Base-by-base conservation (phyloP, 495 filamentous ascomycete species). In the Neurospora sp. region DNA sequence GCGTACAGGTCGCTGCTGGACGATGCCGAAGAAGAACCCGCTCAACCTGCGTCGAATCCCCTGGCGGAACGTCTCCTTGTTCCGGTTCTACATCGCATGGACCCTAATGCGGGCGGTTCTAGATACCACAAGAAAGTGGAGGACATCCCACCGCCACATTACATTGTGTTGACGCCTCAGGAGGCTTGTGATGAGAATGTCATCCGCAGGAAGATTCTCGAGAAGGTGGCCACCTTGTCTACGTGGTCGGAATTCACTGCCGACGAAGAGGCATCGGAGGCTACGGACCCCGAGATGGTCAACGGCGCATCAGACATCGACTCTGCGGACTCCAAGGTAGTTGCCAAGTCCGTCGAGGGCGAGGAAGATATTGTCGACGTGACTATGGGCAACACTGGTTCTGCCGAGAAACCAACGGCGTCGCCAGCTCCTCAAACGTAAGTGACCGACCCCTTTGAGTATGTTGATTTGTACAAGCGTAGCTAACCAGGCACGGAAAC, bases 281-380 rank as follows among this genome's bases (percentile, higher is more conserved):
- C 73, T 41, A 83, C 82, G 70, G 92, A 93, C 74, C 87, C 89
- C 0, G 93, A 96, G 76, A 86, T 91, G 16, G 87, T 94, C 38
- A 84, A 93, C 8, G 90, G 87, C 37, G 87, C 89, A 41, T 94
- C 94, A 27, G 93, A 96, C 79, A 89, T 86, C 2, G 88, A 92
- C 73, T 92, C 89, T 16, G 85, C 90, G 3, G 92, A 92, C 74
- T 87, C 88, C 8, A 90, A 90, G 75, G 85, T 97, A 69, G 86
- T 92, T 75, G 90, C 92, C 27, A 84, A 83, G 70, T 97, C 94
- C 9, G 89, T 97, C 12, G 91, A 94, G 75, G 93, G 93, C 6
- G 95, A 97, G 80, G 94, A 97, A 75, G 93, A 92, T 70, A 89
- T 97, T 75, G 93, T 98, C 4, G 92, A 98, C 78, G 90, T 99